Evolutionary conservation across 1,284 basidiomycete genomes (phyloP), one percentile per base, ranked within the genome.

Genomic region (Marasmius tenuissimus): DNA sequence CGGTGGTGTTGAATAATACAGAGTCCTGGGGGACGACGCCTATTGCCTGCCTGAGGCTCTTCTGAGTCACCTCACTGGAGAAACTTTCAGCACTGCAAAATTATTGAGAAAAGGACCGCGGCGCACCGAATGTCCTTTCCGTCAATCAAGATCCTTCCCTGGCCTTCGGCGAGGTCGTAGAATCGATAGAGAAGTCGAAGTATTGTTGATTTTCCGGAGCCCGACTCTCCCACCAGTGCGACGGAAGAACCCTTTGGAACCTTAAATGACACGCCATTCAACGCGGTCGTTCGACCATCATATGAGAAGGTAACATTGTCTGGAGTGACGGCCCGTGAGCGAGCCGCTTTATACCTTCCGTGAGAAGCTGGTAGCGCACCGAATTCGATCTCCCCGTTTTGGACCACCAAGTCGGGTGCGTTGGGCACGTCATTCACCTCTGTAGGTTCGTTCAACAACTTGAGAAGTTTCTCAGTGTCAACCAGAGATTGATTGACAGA

Each of bases 151-250:
- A 93, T 91, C 37, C 87, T 80, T 16, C 89, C 89, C 65, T 89
- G 81, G 38, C 91, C 91, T 59, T 85, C 83, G 37, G 83, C 81
- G 20, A 94, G 81, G 70, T 97, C 95, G 73, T 97, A 96, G 78
- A 97, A 95, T 51, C 94, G 85, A 73, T 93, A 97, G 14, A 97
- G 80, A 52, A 95, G 81, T 16, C 93, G 88, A 59, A 94, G 76
- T 59, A 96, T 85, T 0, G 94, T 94, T 8, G 89, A 91, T 73
- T 94, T 95, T 45, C 92, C 90, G 12, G 89, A 80, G 4, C 92
- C 92, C 16, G 90, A 89, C 70, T 92, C 88, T 48, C 89, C 92
- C 14, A 96, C 92, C 33, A 96, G 82, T 0, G 93, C 94, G 11
- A 94, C 92, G 11, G 90, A 88, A 5, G 85, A 86, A 14, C 88